Evolutionary conservation across 1,284 basidiomycete species (phyloP), one percentile per base, ranked within the genome.

Genomic region (Malassezia obtusa): DNA sequence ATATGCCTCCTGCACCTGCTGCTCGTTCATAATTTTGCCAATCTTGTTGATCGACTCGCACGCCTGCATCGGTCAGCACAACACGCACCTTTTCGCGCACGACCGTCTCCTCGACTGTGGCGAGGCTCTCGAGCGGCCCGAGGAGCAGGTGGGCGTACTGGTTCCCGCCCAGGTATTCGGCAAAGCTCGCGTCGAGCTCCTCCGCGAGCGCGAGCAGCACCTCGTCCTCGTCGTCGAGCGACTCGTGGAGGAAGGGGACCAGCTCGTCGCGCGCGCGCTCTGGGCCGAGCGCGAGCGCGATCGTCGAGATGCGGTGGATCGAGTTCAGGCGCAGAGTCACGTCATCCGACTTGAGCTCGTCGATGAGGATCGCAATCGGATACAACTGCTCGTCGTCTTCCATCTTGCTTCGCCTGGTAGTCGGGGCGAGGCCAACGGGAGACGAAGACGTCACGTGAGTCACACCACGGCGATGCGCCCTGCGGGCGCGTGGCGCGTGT

Each of bases 161-260:
- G 43, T 82, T 81, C 8, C 94, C 94, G 31, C 94, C 94, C 47
- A 98, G 82, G 75, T 96, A 98, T 67, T 98, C 88, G 63, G 90
- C 86, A 71, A 85, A 87, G 31, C 63, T 59, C 25, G 59, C 73
- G 15, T 92, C 94, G 21, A 99, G 79, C 76, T 98, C 94, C 68
- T 96, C 92, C 19, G 92, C 91, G 49, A 99, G 80, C 4, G 92
- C 94, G 35, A 99, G 81, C 33, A 99, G 79, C 26, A 99, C 92
- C 75, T 99, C 94, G 75, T 99, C 94, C 77, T 99, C 94, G 73
- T 99, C 94, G 76, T 99, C 94, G 64, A 98, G 84, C 32, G 90
- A 94, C 73, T 99, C 92, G 78, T 90, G 86, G 54, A 99, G 81
- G 79, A 99, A 99, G 1, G 91, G 89, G 62, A 99, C 83, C 61